These are phyloP conservation scores for Clathrospora elynae DNA, from an alignment of 2,329 filamentous ascomycete genomes.

Conservation along the genomic window DNA sequence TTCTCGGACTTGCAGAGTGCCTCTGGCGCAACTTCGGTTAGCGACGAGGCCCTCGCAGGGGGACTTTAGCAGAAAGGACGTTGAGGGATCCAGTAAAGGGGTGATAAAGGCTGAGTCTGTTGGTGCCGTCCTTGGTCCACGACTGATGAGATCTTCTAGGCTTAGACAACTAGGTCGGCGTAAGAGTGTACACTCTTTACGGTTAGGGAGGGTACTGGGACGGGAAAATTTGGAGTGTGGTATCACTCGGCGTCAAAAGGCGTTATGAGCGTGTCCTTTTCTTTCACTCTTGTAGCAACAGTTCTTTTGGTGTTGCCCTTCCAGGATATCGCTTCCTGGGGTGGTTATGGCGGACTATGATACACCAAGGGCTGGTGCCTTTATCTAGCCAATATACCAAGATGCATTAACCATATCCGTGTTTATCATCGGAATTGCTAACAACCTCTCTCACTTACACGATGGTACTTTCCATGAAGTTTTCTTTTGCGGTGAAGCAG, in stretches of 20 bases:
- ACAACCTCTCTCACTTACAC: background rate
- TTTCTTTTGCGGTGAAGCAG: background rate
- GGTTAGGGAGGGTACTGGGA: slow-evolving; percentile 19
- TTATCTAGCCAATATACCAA: slow-evolving; percentile 38
- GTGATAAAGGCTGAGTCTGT: slow-evolving; percentile 28
- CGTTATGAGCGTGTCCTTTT: slow-evolving; percentile 27
- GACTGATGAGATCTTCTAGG: slow-evolving; percentile 35
- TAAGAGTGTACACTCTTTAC: slow-evolving; percentile 35
- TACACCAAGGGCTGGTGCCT: slow-evolving; percentile 45
- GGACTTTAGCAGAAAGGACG: slow-evolving; percentile 40
- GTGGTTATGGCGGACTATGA: slow-evolving; percentile 32
- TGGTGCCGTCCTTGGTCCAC: slow-evolving; percentile 32
- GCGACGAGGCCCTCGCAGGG: slow-evolving; percentile 56
- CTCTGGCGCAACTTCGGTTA: slow-evolving; percentile 55
- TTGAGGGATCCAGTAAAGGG: slow-evolving; percentile 32
- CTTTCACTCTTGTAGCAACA: slow-evolving; percentile 28
- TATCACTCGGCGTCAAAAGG: slow-evolving; percentile 29
- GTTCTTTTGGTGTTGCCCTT: slow-evolving; percentile 21
- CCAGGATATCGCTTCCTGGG: slow-evolving; percentile 25
- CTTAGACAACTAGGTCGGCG: slow-evolving; percentile 37
- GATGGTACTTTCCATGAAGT: background rate
- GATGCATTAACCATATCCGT: slow-evolving; percentile 12
- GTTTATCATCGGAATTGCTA: background rate
- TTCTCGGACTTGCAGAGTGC: slow-evolving; percentile 53
- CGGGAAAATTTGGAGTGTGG: slow-evolving; percentile 23